Percentiles rank a stretch among this genome's conserved stretches.
phyloP scores from a whole-genome alignment of 2,329 filamentous ascomycete genomes.

The Colletotrichum musae region DNA sequence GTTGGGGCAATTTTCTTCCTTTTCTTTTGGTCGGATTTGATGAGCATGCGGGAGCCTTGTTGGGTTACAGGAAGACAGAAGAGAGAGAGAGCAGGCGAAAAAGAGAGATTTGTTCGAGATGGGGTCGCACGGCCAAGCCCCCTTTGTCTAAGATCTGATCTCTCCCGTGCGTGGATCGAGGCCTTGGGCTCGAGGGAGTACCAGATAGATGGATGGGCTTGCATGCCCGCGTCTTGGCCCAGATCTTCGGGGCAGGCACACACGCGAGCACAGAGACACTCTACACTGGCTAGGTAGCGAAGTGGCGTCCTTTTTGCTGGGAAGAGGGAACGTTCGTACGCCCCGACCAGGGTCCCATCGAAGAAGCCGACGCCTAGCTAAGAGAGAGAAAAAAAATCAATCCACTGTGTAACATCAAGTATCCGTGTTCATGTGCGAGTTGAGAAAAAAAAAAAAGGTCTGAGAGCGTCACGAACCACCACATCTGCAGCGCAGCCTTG shows the following conservation, averaged over 20 bases:
- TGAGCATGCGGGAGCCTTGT: background rate
- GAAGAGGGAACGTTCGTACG: background rate
- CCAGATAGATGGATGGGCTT: constrained; percentile 17
- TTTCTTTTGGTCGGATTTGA: background rate
- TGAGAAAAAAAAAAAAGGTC: no score
- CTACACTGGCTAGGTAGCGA: background rate
- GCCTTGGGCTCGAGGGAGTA: constrained; percentile 12
- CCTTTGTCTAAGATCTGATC: constrained; percentile 22
- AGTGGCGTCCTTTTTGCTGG: constrained; percentile 1
- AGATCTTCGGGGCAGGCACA: background rate
- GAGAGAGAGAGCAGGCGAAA: constrained; percentile 2
- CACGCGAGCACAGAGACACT: background rate
- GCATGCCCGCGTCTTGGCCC: constrained; percentile 17
- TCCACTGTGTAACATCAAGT: no score
- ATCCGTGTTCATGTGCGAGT: no score
- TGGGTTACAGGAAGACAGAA: background rate
- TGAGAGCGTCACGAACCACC: no score
- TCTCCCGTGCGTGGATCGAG: background rate
- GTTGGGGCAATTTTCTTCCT: no score
- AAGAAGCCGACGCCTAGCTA: constrained; percentile 5
- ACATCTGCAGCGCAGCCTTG: no score
- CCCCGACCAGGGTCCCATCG: background rate
- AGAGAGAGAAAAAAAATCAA: background rate
- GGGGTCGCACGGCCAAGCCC: constrained; percentile 17
- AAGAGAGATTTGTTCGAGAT: constrained; percentile 31